phyloP scores from a whole-genome alignment of 306 rosid genomes.

The Ziziphus jujuba region DNA sequence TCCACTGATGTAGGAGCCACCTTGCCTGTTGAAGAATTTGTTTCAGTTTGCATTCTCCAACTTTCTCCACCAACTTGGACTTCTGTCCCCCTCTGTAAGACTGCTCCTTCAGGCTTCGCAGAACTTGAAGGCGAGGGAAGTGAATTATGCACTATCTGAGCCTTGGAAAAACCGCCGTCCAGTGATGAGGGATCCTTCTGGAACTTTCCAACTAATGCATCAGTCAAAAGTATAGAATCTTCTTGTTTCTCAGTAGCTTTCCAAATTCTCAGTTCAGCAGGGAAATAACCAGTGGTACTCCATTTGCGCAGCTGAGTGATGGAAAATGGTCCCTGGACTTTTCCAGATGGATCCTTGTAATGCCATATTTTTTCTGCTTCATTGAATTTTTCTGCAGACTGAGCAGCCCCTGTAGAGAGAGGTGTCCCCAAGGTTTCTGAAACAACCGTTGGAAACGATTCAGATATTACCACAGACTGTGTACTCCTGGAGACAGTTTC shows the following conservation, averaged over 20 bases:
- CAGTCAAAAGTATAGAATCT: conserved; percentile 65
- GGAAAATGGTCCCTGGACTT: conserved; percentile 97
- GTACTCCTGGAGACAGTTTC: conserved; percentile 51
- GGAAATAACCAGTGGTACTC: conserved; percentile 92
- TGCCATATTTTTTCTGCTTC: conserved; percentile 89
- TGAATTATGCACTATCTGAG: conserved; percentile 47
- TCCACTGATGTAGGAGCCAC: conserved; percentile 54
- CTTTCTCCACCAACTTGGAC: conserved; percentile 52
- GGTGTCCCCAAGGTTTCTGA: conserved; percentile 47
- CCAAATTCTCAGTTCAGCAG: conserved; percentile 85
- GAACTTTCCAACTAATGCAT: conserved; percentile 75
- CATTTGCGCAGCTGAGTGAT: conserved; percentile 88
- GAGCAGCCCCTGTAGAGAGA: conserved; percentile 40
- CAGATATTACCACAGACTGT: conserved; percentile 40
- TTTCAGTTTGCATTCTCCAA: conserved; percentile 53
- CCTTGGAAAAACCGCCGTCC: conserved; percentile 45
- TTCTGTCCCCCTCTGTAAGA: conserved; percentile 49
- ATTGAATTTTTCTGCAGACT: conserved; percentile 50
- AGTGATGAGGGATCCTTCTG: conserved; percentile 44
- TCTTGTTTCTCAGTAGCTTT: conserved; percentile 59
- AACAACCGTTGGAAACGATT: conserved; percentile 33
- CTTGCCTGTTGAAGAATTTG: conserved; percentile 40
- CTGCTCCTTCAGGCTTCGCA: conserved; percentile 49
- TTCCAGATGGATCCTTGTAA: conserved; percentile 94
- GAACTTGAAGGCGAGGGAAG: conserved; percentile 40